Base-by-base conservation (phyloP, 202 grass and related monocot genomes). In the Panicum virgatum region DNA sequence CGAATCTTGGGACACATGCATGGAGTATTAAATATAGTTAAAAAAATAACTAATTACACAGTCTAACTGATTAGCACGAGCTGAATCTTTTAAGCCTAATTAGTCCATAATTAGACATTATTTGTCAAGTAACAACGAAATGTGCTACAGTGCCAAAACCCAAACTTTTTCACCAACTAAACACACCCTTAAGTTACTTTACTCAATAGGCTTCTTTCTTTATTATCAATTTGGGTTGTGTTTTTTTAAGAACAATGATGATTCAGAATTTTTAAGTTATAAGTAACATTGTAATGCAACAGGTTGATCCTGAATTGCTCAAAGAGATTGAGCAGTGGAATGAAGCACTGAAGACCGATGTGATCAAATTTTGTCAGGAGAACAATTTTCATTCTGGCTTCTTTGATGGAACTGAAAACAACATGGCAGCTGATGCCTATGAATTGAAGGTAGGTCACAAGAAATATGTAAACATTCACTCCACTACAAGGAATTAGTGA, bases 271-370 rank as follows among this genome's bases (percentile, higher is more conserved):
- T 42, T 32, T 75, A 48, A 75, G 39, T 46, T 56, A 12, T 45
- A 36, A 67, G 30, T 63, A 30, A 66, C 86, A 23, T 84, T 48
- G 29, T 88, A 68, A 51, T 75, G 64, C 51, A 58, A 50, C 79
- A 98, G 96, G 80, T 62, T 59, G 92, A 87, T 90, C 73, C 88
- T 57, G 96, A 98, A 53, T 60, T 89, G 32, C 78, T 83, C 62
- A 91, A 91, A 82, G 92, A 98, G 74, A 88, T 95, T 18, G 96
- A 93, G 40, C 88, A 93, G 73, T 98, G 96, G 96, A 98, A 93
- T 66, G 92, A 86, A 86, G 30, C 52, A 44, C 69, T 98, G 52
- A 94, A 89, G 77, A 50, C 65, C 4, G 92, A 98, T 69, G 92
- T 98, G 42, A 77, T 95, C 69, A 95, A 89, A 88, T 91, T 93